These are phyloP conservation scores for Cutaneotrichosporon cavernicola DNA, from an alignment of 1,284 basidiomycete species.

Conservation along the genomic window DNA sequence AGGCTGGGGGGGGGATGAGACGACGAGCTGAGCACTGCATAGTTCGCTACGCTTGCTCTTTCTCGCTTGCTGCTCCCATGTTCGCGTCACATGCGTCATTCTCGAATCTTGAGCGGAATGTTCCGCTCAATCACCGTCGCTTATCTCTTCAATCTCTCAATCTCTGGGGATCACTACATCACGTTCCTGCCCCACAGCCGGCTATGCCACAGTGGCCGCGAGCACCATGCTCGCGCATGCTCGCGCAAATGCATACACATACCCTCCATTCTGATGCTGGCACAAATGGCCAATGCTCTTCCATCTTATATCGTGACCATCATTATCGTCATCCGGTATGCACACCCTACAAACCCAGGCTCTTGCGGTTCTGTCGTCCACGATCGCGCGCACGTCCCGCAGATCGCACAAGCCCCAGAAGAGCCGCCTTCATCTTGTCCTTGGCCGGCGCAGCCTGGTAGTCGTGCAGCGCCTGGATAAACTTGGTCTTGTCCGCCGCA, in stretches of 20 bases:
- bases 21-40: no score
- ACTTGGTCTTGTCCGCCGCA: constrained; percentile 68
- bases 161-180: no score
- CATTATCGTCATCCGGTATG: neutral
- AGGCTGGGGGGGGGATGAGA: no score
- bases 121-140: no score
- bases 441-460: constrained; percentile 54
- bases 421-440: constrained; percentile 36
- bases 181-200: no score
- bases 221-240: no score
- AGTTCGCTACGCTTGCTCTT: no score
- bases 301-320: neutral
- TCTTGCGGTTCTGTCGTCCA: constrained; percentile 27
- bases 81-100: no score
- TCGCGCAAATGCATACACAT: constrained; percentile 1
- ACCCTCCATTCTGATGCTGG: neutral
- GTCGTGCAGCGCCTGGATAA: constrained; percentile 71
- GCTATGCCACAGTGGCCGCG: no score
- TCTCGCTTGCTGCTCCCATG: no score
- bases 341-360: constrained; percentile 18
- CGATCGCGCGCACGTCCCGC: constrained; percentile 44
- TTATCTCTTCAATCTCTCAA: no score
- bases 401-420: constrained; percentile 40
- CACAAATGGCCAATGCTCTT: constrained; percentile 7
- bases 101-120: no score